phyloP scores from a whole-genome alignment of 2,329 filamentous ascomycete genomes.

The Verticillium tricorpus region DNA sequence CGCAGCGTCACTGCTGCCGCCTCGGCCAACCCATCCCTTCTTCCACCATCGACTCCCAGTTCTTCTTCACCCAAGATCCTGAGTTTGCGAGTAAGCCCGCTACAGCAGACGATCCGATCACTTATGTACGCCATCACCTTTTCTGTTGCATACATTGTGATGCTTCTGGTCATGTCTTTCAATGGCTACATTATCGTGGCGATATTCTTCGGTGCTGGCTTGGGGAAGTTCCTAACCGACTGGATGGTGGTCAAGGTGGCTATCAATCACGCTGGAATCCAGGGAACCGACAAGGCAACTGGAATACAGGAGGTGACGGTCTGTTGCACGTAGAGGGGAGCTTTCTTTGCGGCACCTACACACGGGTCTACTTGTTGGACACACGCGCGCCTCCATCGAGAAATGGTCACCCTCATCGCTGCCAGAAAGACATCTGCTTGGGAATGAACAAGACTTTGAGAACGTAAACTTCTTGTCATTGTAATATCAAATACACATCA shows the following conservation, averaged over 20 bases:
- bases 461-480: no score
- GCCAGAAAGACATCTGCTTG: no score
- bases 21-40: background rate
- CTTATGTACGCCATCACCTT: constrained; percentile 2
- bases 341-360: no score
- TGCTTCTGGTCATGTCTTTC: constrained; percentile 7
- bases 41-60: background rate
- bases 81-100: background rate
- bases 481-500: no score
- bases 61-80: background rate
- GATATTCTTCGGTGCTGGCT: constrained; percentile 33
- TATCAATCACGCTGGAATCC: constrained; percentile 23
- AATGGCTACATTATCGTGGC: constrained; percentile 8
- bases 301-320: constrained; percentile 39
- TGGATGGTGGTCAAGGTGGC: constrained; percentile 26
- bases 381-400: no score
- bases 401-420: no score
- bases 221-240: constrained; percentile 49
- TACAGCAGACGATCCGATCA: constrained; percentile 1
- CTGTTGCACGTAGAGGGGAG: constrained; percentile 27
- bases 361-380: no score
- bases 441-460: no score
- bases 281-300: constrained; percentile 8
- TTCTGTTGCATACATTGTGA: constrained; percentile 6
- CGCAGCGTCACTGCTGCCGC: background rate